Conservation (phyloP, 164 flowering plant genomes). For the Annona cherimola region DNA sequence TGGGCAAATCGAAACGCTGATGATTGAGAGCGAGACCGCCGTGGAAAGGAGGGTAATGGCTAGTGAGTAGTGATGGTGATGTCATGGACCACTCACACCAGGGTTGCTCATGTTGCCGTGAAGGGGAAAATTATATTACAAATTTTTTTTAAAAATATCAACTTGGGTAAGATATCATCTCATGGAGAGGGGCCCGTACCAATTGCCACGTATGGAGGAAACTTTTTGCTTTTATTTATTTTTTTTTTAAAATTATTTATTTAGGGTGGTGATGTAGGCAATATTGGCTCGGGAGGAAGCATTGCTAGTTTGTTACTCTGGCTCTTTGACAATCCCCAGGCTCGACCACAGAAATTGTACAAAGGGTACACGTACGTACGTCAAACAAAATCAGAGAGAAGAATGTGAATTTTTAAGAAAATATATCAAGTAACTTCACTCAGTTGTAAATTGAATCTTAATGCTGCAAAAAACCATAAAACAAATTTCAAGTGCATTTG, state of each 20-base stretch:
- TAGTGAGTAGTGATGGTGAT: not conserved
- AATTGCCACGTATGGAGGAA: not conserved
- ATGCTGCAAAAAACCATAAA: too few species aligned
- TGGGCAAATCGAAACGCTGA: not conserved
- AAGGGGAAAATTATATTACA: not conserved
- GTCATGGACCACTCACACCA: not conserved
- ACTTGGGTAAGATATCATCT: not conserved
- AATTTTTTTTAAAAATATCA: not conserved
- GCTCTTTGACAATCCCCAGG: not conserved
- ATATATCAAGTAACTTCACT: too few species aligned
- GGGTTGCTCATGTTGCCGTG: not conserved
- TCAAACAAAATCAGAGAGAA: not conserved
- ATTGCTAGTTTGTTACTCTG: not conserved
- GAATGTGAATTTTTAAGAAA: too few species aligned
- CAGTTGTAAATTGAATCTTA: too few species aligned
- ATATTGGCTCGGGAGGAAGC: not conserved
- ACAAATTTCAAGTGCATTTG: too few species aligned
- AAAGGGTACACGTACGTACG: not conserved
- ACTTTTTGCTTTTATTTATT: not conserved
- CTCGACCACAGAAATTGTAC: not conserved
- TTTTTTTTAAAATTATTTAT: too few species aligned
- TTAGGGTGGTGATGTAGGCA: not conserved
- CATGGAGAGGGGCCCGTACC: not conserved
- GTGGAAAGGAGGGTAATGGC: not conserved
- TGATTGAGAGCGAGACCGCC: not conserved